These are phyloP conservation scores for Sporothrix humicola DNA, from an alignment of 2,329 filamentous ascomycete species.

Conservation along the genomic window DNA sequence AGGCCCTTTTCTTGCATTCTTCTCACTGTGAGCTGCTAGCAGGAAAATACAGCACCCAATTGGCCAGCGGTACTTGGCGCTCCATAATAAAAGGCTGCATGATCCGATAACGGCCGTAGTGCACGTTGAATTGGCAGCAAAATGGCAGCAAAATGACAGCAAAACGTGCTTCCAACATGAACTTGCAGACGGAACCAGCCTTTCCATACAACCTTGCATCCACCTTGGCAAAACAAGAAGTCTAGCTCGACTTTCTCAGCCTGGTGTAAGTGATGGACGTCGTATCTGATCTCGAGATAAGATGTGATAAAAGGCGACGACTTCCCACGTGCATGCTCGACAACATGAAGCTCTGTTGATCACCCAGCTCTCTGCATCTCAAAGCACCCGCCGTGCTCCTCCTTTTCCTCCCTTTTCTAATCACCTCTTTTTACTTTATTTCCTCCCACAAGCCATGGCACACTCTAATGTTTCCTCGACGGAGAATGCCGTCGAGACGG, in stretches of 20 bases:
- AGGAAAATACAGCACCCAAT: not conserved
- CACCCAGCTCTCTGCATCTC: too few species aligned
- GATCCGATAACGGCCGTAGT: not conserved
- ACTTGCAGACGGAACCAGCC: too few species aligned
- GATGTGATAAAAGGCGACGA: not conserved
- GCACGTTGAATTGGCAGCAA: too few species aligned
- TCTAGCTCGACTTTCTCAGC: not conserved
- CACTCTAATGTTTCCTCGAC: not conserved
- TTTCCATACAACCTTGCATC: too few species aligned
- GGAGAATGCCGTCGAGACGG: not conserved
- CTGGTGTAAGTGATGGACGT: not conserved
- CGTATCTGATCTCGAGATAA: not conserved
- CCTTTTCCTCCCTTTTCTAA: not conserved
- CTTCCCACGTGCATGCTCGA: too few species aligned
- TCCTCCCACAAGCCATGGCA: not conserved
- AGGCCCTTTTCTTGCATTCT: not conserved
- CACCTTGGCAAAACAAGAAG: too few species aligned
- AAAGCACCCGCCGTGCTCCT: too few species aligned
- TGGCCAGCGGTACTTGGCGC: not conserved
- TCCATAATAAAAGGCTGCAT: not conserved
- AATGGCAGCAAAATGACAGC: too few species aligned
- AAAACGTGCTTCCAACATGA: too few species aligned
- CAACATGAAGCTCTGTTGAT: too few species aligned
- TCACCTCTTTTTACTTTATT: not conserved
- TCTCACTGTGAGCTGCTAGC: not conserved